Evolutionary conservation across 2,329 filamentous ascomycete species (phyloP).

Genomic region (Taxawa tesnikishii): DNA sequence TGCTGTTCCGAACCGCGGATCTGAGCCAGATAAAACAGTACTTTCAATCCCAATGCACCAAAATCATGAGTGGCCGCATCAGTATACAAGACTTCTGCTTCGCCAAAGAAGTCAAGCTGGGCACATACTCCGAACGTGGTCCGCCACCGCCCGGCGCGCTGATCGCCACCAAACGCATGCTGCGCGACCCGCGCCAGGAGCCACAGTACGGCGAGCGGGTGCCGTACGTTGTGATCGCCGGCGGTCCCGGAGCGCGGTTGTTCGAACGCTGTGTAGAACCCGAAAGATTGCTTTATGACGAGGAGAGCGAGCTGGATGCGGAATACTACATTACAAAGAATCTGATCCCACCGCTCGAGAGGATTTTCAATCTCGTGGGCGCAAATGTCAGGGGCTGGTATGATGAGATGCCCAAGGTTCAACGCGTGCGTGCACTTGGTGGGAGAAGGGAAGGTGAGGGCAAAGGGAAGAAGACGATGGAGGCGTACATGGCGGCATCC

Average conservation of each 20-base stretch:
- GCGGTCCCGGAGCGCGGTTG: slow-evolving; percentile 72
- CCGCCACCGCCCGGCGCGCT: slow-evolving; percentile 75
- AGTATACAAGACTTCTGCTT: slow-evolving; percentile 96
- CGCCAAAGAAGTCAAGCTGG: slow-evolving; percentile 79
- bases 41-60: slow-evolving; percentile 79
- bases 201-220: slow-evolving; percentile 93
- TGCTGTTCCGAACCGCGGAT: slow-evolving; percentile 83
- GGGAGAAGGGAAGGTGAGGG: slow-evolving; percentile 13
- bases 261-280: slow-evolving; percentile 85
- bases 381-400: slow-evolving; percentile 88
- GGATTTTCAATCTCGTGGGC: slow-evolving; percentile 92
- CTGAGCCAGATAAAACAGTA: slow-evolving; percentile 79
- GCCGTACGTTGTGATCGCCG: slow-evolving; percentile 85
- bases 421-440: slow-evolving; percentile 57
- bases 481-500: slow-evolving; percentile 78
- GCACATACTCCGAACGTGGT: slow-evolving; percentile 73
- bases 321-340: slow-evolving; percentile 98
- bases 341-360: slow-evolving; percentile 82
- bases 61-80: slow-evolving; percentile 81
- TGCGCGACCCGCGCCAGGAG: slow-evolving; percentile 72
- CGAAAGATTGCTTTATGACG: slow-evolving; percentile 64
- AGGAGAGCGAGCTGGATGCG: slow-evolving; percentile 71
- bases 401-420: slow-evolving; percentile 89
- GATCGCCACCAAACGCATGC: slow-evolving; percentile 76
- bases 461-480: slow-evolving; percentile 58